phyloP scores from a whole-genome alignment of 176 grass and related monocot species.

The Oryza punctata region DNA sequence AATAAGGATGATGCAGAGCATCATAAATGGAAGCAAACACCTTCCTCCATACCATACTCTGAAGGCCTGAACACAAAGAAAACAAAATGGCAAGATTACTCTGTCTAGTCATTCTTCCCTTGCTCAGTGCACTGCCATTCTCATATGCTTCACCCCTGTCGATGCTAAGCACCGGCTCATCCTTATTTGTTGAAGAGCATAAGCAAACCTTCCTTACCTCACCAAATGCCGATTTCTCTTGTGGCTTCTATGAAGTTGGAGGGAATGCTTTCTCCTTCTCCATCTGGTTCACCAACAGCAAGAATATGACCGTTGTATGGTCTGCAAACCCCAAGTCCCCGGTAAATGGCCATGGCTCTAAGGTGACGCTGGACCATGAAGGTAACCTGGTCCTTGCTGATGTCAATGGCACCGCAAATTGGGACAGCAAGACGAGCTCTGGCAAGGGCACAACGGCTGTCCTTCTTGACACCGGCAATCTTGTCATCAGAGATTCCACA shows the following conservation, averaged over 20 bases:
- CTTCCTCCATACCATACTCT: slow-evolving; percentile 1
- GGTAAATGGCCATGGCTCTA: slow-evolving; percentile 68
- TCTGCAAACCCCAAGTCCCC: slow-evolving; percentile 59
- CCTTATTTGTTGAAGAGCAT: slow-evolving; percentile 42
- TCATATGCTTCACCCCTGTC: slow-evolving; percentile 23
- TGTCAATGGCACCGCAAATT: slow-evolving; percentile 59
- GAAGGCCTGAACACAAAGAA: slow-evolving; percentile 12
- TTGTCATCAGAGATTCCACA: slow-evolving; percentile 49
- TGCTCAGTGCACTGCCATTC: slow-evolving; percentile 36
- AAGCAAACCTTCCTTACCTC: slow-evolving; percentile 50
- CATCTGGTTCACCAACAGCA: slow-evolving; percentile 59
- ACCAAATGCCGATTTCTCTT: slow-evolving; percentile 48
- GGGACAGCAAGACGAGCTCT: slow-evolving; percentile 50
- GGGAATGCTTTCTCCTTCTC: slow-evolving; percentile 67
- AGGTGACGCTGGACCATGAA: slow-evolving; percentile 29
- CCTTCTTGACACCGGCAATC: slow-evolving; percentile 71
- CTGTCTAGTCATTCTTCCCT: slow-evolving; percentile 30
- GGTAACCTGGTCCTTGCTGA: slow-evolving; percentile 61
- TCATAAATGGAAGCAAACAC: slow-evolving; percentile 3
- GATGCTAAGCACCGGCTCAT: slow-evolving; percentile 34
- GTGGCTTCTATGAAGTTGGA: slow-evolving; percentile 63
- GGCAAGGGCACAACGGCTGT: slow-evolving; percentile 6
- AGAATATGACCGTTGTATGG: slow-evolving; percentile 56
- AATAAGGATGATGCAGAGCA: not conserved
- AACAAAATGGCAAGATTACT: slow-evolving; percentile 35